Percentiles rank a stretch among this genome's conserved stretches.
phyloP scores from a whole-genome alignment of 192 early-diverging fungal genomes.

The Helicostylum pulchrum region DNA sequence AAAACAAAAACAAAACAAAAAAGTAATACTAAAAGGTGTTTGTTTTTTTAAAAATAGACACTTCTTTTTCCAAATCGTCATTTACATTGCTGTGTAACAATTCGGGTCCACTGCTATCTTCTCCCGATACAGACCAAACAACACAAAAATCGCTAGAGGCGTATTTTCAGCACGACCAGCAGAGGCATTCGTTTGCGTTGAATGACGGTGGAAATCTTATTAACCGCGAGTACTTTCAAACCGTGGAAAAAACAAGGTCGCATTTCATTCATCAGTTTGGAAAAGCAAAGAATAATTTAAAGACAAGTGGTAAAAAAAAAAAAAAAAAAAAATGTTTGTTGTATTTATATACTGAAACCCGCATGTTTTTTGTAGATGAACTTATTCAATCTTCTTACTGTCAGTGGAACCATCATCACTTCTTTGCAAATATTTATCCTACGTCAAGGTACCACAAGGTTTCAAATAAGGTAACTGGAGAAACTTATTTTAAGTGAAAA shows the following conservation, averaged over 20 bases:
- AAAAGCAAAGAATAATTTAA: slow-evolving; percentile 11
- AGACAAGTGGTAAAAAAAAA: not conserved
- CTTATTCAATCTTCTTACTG: slow-evolving; percentile 6
- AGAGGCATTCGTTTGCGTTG: not conserved
- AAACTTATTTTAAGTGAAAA: no score
- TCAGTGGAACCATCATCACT: slow-evolving; percentile 20
- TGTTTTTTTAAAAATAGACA: no score
- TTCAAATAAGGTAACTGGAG: slow-evolving; percentile 12
- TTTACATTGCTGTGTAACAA: slow-evolving; percentile 22
- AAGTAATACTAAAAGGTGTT: no score
- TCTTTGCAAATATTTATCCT: slow-evolving; percentile 16
- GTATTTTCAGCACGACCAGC: slow-evolving; percentile 9
- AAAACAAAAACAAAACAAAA: no score
- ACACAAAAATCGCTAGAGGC: slow-evolving; percentile 13
- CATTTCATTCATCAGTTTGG: slow-evolving; percentile 31
- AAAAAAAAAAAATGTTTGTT: not conserved
- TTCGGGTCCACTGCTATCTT: slow-evolving; percentile 2
- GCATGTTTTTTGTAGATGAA: not conserved
- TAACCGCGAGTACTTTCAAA: not conserved
- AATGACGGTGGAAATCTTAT: slow-evolving; percentile 1
- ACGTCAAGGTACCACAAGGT: slow-evolving; percentile 11
- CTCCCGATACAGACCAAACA: slow-evolving; percentile 15
- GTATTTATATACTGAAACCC: no score
- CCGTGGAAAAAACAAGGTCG: not conserved
- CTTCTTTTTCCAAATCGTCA: not conserved